A percentile compares a stretch with the other conserved stretches of the same genome.
phyloP scores from a whole-genome alignment of 305 asterid genomes.

The Fraxinus ornus region DNA sequence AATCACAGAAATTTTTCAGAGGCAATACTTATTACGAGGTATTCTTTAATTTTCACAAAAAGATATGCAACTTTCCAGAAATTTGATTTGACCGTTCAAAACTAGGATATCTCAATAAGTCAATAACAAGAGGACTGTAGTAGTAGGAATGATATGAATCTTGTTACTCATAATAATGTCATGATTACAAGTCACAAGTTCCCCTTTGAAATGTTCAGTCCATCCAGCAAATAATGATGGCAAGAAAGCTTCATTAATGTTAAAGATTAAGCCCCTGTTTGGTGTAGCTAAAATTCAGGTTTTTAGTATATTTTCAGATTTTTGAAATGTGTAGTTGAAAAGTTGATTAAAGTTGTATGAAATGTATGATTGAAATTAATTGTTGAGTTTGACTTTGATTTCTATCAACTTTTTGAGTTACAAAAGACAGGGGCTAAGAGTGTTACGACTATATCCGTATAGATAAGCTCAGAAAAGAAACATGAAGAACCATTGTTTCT shows the following conservation, averaged over 20 bases:
- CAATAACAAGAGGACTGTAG: neutral
- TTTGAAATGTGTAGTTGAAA: neutral
- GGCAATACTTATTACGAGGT: neutral
- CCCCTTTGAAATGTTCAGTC: neutral
- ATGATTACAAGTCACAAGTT: neutral
- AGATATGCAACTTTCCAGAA: neutral
- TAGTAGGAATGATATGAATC: neutral
- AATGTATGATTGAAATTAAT: neutral
- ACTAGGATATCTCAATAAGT: neutral
- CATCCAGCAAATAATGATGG: neutral
- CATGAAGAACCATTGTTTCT: neutral
- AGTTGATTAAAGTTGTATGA: neutral
- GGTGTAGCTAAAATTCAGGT: neutral
- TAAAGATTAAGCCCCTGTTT: neutral
- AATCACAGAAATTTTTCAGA: neutral
- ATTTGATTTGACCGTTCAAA: neutral
- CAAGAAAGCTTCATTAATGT: slow-evolving; percentile 1
- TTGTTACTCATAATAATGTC: neutral
- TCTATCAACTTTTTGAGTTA: neutral
- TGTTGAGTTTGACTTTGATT: neutral
- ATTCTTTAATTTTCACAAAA: neutral
- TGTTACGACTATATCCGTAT: neutral
- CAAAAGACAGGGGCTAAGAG: neutral
- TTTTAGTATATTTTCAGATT: too few species aligned
- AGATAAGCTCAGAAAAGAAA: slow-evolving; percentile 5